Base-by-base conservation (phyloP, 345 rosid species). In the Eucalyptus cloeziana region DNA sequence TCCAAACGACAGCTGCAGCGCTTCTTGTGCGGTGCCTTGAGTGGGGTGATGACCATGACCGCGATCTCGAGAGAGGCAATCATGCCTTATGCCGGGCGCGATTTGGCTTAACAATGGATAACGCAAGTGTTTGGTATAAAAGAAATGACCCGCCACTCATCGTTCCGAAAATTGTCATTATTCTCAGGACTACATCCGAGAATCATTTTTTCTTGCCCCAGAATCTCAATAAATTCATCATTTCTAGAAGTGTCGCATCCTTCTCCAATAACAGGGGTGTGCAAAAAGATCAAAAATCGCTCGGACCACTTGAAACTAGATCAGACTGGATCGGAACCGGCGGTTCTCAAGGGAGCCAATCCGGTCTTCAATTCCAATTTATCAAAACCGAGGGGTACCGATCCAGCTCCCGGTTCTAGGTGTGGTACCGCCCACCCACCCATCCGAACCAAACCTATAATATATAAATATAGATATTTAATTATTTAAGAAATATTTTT, bases 321-420 rank as follows among this genome's bases (percentile, higher is more conserved):
- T 1, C 58, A 52, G 0, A 19, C 25, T 5, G 0, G 5, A 52
- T 52, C 10, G 0, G 1, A 52, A 19, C 10, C 22, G 4, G 10
- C 2, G 2, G 5, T 52, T 52, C 58, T 52, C 58, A 52, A 52
- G 10, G 2, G 24, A 52, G 10, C 5, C 2, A 52, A 0, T 19
- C 58, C 10, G 1, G 4, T 52, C 8, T 4, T 52, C 24, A 52
- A 19, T 19, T 52, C 0, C 58, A 52, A 52, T 19, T 52, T 52
- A 19, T 52, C 58, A 52, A 52, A 52, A 52, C 0, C 1, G 1
- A 1, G 7, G 24, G 2, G 10, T 19, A 52, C 10, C 2, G 0
- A 52, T 52, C 58, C 0, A 2, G 4, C 58, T 52, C 2, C 5
- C 24, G 0, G 1, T 52, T 52, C 58, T 52, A 52, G 24, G 4